These are phyloP conservation scores for Fusarium neocosmosporiellum DNA, from an alignment of 2,329 filamentous ascomycete species.

Conservation along the genomic window DNA sequence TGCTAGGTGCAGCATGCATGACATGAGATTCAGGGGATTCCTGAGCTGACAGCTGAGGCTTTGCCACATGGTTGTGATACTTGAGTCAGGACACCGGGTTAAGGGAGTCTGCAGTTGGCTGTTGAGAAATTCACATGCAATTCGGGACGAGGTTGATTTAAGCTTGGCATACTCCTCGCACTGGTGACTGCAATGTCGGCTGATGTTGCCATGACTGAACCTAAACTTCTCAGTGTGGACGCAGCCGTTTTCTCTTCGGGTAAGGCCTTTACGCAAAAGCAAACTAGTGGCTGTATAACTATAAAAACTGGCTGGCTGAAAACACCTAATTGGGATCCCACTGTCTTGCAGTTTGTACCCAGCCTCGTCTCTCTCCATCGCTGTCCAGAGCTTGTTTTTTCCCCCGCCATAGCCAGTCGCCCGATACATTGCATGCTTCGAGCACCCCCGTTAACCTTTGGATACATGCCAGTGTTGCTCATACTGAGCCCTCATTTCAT, in stretches of 20 bases:
- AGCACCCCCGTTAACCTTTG: rapidly evolving
- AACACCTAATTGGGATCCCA: neutral
- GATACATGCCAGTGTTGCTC: neutral
- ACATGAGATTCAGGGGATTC: neutral
- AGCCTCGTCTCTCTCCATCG: neutral
- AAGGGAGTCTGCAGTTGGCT: neutral
- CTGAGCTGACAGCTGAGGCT: neutral
- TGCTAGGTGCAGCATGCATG: neutral
- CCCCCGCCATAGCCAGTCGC: neutral
- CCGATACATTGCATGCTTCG: neutral
- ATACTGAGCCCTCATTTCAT: neutral
- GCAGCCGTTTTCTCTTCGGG: neutral
- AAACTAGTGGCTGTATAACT: neutral
- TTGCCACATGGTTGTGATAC: neutral
- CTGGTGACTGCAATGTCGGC: neutral
- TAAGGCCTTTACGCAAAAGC: neutral
- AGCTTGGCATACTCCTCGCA: neutral
- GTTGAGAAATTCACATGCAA: neutral
- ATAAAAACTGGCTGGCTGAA: neutral
- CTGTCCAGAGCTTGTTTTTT: neutral
- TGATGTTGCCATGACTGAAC: neutral
- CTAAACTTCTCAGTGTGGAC: neutral
- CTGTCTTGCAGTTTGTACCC: neutral
- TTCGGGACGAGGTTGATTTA: neutral
- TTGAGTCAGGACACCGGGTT: neutral